Conservation (phyloP, 176 grass and related monocot species). For the Paspalum notatum region DNA sequence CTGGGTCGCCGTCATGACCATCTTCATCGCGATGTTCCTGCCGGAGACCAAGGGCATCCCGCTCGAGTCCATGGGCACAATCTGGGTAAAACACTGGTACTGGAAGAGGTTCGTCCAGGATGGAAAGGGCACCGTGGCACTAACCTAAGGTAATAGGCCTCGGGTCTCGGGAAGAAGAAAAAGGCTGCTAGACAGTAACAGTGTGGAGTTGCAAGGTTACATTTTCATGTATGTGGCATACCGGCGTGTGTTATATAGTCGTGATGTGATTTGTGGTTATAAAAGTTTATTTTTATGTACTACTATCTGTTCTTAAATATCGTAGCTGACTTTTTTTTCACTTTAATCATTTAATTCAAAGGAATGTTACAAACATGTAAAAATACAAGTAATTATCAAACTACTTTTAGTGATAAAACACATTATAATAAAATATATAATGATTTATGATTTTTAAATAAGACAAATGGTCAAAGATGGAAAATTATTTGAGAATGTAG, state of each 20-base stretch:
- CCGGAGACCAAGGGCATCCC: constrained; percentile 81
- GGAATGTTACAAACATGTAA: no score
- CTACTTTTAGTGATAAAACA: no score
- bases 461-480: no score
- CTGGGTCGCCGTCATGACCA: constrained; percentile 76
- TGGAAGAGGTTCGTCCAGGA: constrained; percentile 50
- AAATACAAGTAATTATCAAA: no score
- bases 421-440: no score
- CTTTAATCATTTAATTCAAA: no score
- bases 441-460: no score
- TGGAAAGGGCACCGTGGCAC: neutral
- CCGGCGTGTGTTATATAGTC: neutral
- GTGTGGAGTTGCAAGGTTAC: neutral
- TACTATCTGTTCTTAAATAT: no score
- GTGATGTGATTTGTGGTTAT: neutral
- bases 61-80: constrained; percentile 61
- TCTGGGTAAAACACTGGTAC: constrained; percentile 68
- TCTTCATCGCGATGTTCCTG: constrained; percentile 66
- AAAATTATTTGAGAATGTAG: no score
- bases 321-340: no score
- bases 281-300: neutral
- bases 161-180: no score
- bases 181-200: neutral
- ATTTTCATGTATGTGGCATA: neutral
- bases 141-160: neutral